phyloP scores from a whole-genome alignment of 257 asterid species.

The Thymus mandschuricus region DNA sequence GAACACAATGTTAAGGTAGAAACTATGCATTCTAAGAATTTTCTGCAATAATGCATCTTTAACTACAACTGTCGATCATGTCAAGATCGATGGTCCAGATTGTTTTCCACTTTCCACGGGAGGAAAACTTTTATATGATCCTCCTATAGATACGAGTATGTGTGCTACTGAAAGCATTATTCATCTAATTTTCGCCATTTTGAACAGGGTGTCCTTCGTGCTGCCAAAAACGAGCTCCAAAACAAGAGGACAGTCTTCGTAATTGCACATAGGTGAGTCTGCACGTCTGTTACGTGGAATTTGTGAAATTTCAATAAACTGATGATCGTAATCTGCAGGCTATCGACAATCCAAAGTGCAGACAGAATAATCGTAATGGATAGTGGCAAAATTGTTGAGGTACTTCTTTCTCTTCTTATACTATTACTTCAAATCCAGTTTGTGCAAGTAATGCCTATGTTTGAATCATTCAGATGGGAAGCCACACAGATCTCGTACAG shows the following conservation, averaged over 20 bases:
- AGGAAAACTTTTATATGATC: too few species aligned
- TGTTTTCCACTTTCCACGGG: too few species aligned
- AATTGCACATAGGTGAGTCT: constrained; percentile 82
- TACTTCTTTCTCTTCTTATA: background rate
- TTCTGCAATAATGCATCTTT: too few species aligned
- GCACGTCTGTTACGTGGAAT: background rate
- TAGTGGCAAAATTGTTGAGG: constrained; percentile 86
- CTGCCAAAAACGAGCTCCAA: constrained; percentile 57
- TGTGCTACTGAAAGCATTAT: constrained; percentile 8
- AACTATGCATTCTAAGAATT: too few species aligned
- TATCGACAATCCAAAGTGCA: constrained; percentile 88
- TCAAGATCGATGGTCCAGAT: too few species aligned
- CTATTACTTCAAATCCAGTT: background rate
- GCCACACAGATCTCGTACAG: constrained; percentile 66
- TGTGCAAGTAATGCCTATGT: background rate
- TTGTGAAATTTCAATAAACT: constrained; percentile 18
- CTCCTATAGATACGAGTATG: background rate
- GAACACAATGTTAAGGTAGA: constrained; percentile 90
- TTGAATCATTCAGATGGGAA: constrained; percentile 64
- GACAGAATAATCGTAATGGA: constrained; percentile 89
- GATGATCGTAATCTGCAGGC: constrained; percentile 52
- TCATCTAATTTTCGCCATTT: constrained; percentile 24
- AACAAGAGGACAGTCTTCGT: constrained; percentile 74
- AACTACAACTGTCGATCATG: too few species aligned
- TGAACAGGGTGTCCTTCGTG: constrained; percentile 70